Base-by-base conservation (phyloP, 2,329 filamentous ascomycete species). In the Ophiostoma angusticollis region DNA sequence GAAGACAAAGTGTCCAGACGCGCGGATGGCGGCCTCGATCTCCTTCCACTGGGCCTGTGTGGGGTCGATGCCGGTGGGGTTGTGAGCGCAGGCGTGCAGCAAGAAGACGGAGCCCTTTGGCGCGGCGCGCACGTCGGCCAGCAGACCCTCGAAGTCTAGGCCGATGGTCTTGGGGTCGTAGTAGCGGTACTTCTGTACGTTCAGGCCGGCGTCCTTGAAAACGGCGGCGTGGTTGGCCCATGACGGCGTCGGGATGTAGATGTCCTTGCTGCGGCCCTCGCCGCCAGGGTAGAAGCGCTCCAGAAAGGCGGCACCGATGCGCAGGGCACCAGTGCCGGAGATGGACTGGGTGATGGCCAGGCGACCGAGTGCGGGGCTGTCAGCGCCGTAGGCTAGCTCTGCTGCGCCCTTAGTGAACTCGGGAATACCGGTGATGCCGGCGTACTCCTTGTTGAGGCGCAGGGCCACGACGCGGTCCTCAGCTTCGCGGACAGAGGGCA, bases 131-230 rank as follows among this genome's bases (percentile, higher is more conserved):
- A 98, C 79, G 61, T 96, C 87, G 54, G 74, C 80, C 44, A 95
- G 58, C 72, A 98, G 75, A 54, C 91, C 91, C 51, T 93, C 84
- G 56, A 95, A 96, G 72, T 98, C 91, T 49, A 98, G 80, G 41
- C 87, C 87, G 58, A 95, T 96, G 57, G 89, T 96, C 59, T 94
- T 80, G 73, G 93, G 93, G 78, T 96, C 84, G 72, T 96, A 98
- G 78, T 98, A 98, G 54, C 84, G 75, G 74, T 98, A 98, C 68
- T 87, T 85, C 67, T 87, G 78, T 46, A 96, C 86, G 64, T 84
- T 74, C 49, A 98, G 74, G 42, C 87, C 85, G 23, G 84, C 82
- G 64, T 96, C 87, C 65, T 74, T 80, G 78, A 98, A 96, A 62
- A 98, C 84, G 48, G 89, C 87, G 59, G 77, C 84, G 72, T 98